Evolutionary conservation across 2,329 filamentous ascomycete species (phyloP).

Genomic region (Graphilbum ipis-grandicollis): DNA sequence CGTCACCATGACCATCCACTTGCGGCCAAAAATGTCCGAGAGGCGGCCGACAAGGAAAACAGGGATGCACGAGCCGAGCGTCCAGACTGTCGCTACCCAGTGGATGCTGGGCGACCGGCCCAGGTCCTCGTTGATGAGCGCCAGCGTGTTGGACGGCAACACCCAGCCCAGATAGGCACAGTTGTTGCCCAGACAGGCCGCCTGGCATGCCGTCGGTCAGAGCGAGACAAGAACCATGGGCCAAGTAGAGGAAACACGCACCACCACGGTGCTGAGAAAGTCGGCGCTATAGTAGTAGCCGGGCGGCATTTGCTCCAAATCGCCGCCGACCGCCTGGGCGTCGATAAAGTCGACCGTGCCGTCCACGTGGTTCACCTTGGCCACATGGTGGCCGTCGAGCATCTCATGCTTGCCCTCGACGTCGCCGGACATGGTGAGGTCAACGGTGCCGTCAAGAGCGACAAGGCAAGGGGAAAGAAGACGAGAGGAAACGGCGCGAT

Average conservation of each 20-base stretch:
- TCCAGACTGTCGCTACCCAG: constrained; percentile 19
- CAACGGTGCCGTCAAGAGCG: no score
- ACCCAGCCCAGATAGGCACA: constrained; percentile 19
- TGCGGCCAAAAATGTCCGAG: constrained; percentile 24
- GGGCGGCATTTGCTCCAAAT: constrained; percentile 19
- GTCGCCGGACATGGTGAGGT: constrained; percentile 6
- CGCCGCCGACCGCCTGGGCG: constrained; percentile 22
- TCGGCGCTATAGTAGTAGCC: constrained; percentile 22
- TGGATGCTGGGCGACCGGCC: constrained; percentile 15
- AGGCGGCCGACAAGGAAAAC: constrained; percentile 24
- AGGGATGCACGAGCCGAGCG: constrained; percentile 20
- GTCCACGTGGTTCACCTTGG: constrained; percentile 19
- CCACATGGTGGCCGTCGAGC: constrained; percentile 10
- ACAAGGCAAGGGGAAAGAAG: neutral
- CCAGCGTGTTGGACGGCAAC: constrained; percentile 18
- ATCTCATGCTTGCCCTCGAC: constrained; percentile 4
- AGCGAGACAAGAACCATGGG: neutral
- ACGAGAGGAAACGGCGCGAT: neutral
- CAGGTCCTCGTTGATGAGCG: constrained; percentile 17
- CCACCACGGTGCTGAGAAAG: constrained; percentile 21
- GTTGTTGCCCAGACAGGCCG: constrained; percentile 17
- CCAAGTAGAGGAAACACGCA: no score
- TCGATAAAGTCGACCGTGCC: constrained; percentile 24
- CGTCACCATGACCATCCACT: constrained; percentile 20
- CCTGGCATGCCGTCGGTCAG: constrained; percentile 7